These are phyloP conservation scores for Persicaria maculosa DNA, from an alignment of 148 eudicot species.

Conservation along the genomic window DNA sequence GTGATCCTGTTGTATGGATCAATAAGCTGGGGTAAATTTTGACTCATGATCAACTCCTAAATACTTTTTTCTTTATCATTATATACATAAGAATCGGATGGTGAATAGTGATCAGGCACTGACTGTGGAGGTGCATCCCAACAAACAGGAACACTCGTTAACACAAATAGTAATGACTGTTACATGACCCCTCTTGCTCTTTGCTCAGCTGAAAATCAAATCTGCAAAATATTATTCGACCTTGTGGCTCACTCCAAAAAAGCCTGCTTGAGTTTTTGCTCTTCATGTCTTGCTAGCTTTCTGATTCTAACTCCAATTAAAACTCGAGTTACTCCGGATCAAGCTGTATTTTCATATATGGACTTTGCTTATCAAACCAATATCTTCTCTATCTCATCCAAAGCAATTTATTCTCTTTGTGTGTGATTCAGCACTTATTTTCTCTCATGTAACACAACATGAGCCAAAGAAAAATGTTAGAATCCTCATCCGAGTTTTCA, in stretches of 20 bases:
- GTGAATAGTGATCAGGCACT: not conserved
- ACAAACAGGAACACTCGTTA: not conserved
- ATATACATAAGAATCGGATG: not conserved
- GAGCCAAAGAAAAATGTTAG: not conserved
- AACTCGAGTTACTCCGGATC: not conserved
- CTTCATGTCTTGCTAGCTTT: not conserved
- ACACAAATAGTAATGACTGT: not conserved
- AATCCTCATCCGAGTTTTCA: not conserved
- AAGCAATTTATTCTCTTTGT: not conserved
- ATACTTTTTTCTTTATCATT: not conserved
- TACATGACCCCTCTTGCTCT: not conserved
- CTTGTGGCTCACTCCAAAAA: not conserved
- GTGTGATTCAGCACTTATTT: not conserved
- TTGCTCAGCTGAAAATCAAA: not conserved
- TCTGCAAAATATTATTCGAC: not conserved
- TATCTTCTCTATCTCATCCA: not conserved
- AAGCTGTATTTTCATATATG: not conserved
- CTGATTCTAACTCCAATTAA: not conserved
- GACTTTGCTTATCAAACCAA: too few relatives aligned
- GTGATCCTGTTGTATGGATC: slow-evolving; percentile 97
- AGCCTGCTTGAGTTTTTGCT: not conserved
- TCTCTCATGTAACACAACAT: not conserved
- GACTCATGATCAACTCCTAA: not conserved
- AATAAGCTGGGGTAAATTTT: slow-evolving; percentile 73
- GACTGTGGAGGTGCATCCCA: not conserved